Conservation (phyloP, 2,329 filamentous ascomycete genomes). For the Xylogone sp. region DNA sequence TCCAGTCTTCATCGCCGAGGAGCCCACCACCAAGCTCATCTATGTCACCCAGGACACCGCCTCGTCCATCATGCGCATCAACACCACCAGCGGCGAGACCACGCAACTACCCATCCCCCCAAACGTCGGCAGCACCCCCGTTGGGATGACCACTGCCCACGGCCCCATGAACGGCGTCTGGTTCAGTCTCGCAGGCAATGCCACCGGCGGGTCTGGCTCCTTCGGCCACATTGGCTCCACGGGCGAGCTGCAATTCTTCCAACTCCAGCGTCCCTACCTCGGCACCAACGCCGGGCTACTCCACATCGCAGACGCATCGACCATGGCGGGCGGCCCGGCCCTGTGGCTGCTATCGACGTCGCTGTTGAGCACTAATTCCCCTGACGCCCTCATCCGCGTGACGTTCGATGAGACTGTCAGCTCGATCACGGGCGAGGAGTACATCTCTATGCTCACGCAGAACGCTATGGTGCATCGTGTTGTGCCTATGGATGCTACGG, state of each 20-base stretch:
- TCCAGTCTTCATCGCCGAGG: constrained; percentile 4
- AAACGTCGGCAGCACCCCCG: constrained; percentile 1
- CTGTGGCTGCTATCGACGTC: constrained; percentile 5
- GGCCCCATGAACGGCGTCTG: constrained; percentile 3
- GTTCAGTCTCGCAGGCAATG: constrained; percentile 3
- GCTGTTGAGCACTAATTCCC: constrained; percentile 1
- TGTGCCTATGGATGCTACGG: constrained; percentile 1
- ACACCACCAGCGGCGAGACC: constrained; percentile 3
- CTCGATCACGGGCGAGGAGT: constrained; percentile 2
- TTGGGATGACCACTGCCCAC: constrained; percentile 1
- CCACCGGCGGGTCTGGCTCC: constrained; percentile 2
- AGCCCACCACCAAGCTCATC: constrained; percentile 4
- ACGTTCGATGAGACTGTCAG: constrained; percentile 2
- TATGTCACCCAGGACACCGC: constrained; percentile 4
- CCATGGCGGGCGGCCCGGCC: constrained; percentile 3
- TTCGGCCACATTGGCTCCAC: constrained; percentile 5
- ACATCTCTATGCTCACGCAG: constrained; percentile 4
- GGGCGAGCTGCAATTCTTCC: constrained; percentile 3
- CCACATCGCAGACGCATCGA: constrained; percentile 3
- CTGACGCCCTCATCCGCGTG: constrained; percentile 1
- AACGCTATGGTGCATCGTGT: constrained; percentile 4
- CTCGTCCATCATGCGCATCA: constrained; percentile 4
- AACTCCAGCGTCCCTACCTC: constrained; percentile 1
- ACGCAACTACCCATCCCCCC: constrained; percentile 1
- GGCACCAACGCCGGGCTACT: constrained; percentile 2